phyloP scores from a whole-genome alignment of 345 rosid species.

The Citrus trifoliata region DNA sequence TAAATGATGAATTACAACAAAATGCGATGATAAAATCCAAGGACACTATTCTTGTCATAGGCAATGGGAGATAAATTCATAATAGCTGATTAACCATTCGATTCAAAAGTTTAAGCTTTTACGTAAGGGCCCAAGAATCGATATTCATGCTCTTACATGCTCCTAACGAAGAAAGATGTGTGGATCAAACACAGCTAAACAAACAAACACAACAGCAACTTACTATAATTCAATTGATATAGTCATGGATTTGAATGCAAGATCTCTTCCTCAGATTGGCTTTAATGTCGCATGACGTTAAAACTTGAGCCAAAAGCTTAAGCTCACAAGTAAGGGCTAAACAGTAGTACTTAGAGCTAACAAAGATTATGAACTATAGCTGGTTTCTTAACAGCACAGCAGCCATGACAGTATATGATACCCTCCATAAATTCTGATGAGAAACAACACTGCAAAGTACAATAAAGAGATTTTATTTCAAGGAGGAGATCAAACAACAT shows the following conservation, averaged over 20 bases:
- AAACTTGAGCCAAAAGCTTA: not conserved
- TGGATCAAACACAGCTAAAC: not conserved
- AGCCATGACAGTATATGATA: not conserved
- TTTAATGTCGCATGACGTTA: not conserved
- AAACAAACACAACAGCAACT: not conserved
- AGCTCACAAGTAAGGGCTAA: not conserved
- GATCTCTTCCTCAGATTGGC: not conserved
- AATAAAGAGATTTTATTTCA: not conserved
- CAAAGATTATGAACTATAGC: not conserved
- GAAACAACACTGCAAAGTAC: not conserved
- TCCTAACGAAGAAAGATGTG: not conserved
- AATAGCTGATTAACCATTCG: not conserved
- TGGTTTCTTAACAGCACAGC: not conserved
- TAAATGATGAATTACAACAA: not conserved
- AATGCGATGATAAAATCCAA: not conserved
- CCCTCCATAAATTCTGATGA: not conserved
- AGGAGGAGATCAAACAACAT: not conserved
- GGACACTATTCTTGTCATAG: not conserved
- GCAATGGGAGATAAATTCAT: not conserved
- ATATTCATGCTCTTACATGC: not conserved
- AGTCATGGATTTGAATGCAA: not conserved
- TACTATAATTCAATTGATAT: not conserved
- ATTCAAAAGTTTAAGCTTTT: not conserved
- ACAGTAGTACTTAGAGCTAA: not conserved
- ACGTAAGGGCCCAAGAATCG: not conserved